phyloP scores from a whole-genome alignment of 768 basidiomycete species.

The Collybia nuda region DNA sequence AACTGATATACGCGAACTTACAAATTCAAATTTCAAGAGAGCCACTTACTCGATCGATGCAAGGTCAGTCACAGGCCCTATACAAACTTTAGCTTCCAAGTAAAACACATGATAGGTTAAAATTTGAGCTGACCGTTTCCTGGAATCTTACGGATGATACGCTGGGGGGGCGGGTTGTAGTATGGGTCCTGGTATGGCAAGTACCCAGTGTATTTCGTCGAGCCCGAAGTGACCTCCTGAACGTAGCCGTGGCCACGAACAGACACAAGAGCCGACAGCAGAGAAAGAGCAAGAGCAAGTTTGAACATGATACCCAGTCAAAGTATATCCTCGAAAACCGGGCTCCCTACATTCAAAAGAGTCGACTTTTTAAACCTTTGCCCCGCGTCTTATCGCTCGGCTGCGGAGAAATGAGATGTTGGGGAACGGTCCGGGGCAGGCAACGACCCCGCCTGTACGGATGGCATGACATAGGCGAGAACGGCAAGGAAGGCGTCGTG shows the following conservation, averaged over 20 bases:
- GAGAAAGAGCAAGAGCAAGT: slow-evolving; percentile 5
- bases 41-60: neutral
- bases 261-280: slow-evolving; percentile 11
- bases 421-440: too few relatives aligned
- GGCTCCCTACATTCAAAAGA: too few relatives aligned
- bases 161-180: slow-evolving; percentile 27
- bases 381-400: too few relatives aligned
- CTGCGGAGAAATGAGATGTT: too few relatives aligned
- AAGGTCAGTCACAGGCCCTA: neutral
- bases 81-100: neutral
- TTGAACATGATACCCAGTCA: slow-evolving; percentile 5
- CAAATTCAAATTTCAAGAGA: too few relatives aligned
- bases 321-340: too few relatives aligned
- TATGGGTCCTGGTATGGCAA: slow-evolving; percentile 36
- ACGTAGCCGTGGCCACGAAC: slow-evolving; percentile 39
- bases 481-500: too few relatives aligned
- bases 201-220: slow-evolving; percentile 32
- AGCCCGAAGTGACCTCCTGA: slow-evolving; percentile 32
- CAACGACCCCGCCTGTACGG: too few relatives aligned
- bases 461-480: too few relatives aligned
- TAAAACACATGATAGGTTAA: too few relatives aligned
- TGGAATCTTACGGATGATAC: slow-evolving; percentile 42
- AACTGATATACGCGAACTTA: neutral
- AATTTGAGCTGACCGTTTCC: slow-evolving; percentile 21
- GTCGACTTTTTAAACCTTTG: too few relatives aligned